Evolutionary conservation across 345 rosid genomes (phyloP).

Genomic region (Moricandia arvensis): DNA sequence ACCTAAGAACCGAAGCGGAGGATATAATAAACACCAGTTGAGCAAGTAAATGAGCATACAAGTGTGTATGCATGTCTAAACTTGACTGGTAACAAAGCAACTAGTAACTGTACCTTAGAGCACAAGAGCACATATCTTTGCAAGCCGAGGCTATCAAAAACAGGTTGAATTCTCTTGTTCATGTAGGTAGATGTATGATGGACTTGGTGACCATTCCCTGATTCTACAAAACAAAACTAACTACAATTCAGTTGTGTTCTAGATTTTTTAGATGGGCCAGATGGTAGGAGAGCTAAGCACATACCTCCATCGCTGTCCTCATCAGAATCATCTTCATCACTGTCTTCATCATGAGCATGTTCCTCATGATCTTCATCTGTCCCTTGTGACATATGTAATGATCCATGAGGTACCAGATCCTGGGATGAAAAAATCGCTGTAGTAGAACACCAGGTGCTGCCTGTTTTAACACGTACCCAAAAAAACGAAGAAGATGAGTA

Average conservation of each 20-base stretch:
- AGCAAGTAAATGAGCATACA: too few relatives aligned
- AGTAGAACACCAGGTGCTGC: conserved; percentile 76
- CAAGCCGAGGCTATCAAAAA: conserved; percentile 71
- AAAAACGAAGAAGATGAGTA: background rate
- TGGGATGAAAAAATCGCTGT: conserved; percentile 39
- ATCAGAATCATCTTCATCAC: conserved; percentile 30
- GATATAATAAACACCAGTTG: too few relatives aligned
- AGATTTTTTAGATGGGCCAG: background rate
- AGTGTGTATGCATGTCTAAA: background rate
- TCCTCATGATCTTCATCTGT: conserved; percentile 48
- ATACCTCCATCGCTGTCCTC: conserved; percentile 20
- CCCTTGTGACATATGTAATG: conserved; percentile 47
- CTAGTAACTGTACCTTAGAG: conserved; percentile 58
- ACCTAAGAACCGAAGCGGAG: conserved; percentile 49
- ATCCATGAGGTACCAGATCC: conserved; percentile 15
- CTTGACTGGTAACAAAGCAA: conserved; percentile 5
- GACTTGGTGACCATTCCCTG: conserved; percentile 23
- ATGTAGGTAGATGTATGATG: conserved; percentile 35
- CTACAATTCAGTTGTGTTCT: background rate
- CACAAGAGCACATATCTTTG: conserved; percentile 82
- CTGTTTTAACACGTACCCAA: conserved; percentile 36
- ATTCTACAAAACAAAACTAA: conserved; percentile 23
- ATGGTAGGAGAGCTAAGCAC: background rate
- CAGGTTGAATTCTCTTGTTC: conserved; percentile 45
- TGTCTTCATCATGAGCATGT: conserved; percentile 33